A percentile compares a stretch with the other conserved stretches of the same genome.
These are phyloP conservation scores for Gracilaria caudata DNA, from an alignment of 23 red algal genomes.

Conservation along the genomic window DNA sequence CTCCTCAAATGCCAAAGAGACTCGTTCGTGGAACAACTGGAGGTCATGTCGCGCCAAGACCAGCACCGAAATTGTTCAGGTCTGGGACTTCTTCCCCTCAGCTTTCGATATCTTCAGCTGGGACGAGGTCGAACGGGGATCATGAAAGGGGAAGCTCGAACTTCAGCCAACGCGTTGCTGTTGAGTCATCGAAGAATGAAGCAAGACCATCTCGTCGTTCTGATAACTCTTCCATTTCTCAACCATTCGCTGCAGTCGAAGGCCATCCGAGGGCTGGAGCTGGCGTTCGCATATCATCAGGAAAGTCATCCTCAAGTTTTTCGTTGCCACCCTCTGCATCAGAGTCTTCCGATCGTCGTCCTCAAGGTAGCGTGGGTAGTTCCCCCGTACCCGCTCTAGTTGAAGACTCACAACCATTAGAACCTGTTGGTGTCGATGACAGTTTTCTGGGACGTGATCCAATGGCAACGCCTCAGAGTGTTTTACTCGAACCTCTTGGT, in stretches of 20 bases:
- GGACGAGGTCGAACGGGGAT: constrained; percentile 24
- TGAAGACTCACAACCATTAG: background rate
- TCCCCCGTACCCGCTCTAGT: constrained; percentile 7
- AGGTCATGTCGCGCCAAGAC: constrained; percentile 8
- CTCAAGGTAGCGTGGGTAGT: background rate
- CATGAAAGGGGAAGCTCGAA: constrained; percentile 13
- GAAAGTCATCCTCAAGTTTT: constrained; percentile 1
- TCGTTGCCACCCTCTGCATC: constrained; percentile 34
- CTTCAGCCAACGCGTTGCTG: background rate
- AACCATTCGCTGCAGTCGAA: background rate
- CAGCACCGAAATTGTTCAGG: constrained; percentile 34
- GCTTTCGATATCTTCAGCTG: constrained; percentile 44
- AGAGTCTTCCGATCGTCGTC: constrained; percentile 26
- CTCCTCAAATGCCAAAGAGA: constrained; percentile 50
- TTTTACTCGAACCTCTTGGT: background rate
- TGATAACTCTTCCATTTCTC: background rate
- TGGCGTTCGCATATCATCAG: background rate
- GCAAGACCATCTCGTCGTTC: background rate
- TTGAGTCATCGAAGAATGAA: background rate
- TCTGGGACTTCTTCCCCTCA: constrained; percentile 37
- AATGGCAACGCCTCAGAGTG: constrained; percentile 22
- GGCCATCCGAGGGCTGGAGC: background rate
- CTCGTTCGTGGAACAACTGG: constrained; percentile 24
- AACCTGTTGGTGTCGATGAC: background rate
- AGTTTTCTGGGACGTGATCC: constrained; percentile 21